phyloP scores from a whole-genome alignment of 202 grass and related monocot species.

The Panicum virgatum region DNA sequence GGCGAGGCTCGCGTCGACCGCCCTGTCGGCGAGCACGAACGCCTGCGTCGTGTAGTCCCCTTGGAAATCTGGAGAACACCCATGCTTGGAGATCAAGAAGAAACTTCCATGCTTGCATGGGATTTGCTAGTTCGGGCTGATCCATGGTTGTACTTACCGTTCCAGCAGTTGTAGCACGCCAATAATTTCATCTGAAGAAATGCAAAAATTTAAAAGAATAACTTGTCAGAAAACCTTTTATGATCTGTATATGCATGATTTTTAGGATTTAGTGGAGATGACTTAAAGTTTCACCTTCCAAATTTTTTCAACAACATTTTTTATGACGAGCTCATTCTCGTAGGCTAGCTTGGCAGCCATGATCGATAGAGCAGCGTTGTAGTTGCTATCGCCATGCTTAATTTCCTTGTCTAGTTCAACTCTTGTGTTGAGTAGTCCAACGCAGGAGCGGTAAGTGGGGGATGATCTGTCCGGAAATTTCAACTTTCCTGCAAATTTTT shows the following conservation, averaged over 20 bases:
- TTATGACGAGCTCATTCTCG: slow-evolving; percentile 71
- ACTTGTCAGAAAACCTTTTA: neutral
- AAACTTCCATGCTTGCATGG: neutral
- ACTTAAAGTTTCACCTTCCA: slow-evolving; percentile 61
- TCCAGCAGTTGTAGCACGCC: slow-evolving; percentile 66
- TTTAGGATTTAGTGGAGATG: neutral
- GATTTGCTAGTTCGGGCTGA: neutral
- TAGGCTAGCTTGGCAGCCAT: slow-evolving; percentile 88
- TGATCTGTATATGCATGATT: too few relatives aligned
- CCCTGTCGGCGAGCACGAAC: slow-evolving; percentile 65
- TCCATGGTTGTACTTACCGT: slow-evolving; percentile 46
- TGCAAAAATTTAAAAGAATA: neutral
- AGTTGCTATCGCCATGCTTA: slow-evolving; percentile 45
- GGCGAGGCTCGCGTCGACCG: slow-evolving; percentile 53
- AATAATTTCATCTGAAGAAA: slow-evolving; percentile 69
- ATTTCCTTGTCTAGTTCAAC: slow-evolving; percentile 68
- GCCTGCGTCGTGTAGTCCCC: slow-evolving; percentile 53
- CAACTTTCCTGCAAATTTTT: slow-evolving; percentile 56
- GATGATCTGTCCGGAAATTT: slow-evolving; percentile 50
- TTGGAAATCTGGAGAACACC: slow-evolving; percentile 47
- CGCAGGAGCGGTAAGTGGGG: slow-evolving; percentile 45
- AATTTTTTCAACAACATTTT: slow-evolving; percentile 39
- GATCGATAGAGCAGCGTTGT: slow-evolving; percentile 69
- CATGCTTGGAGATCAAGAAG: neutral
- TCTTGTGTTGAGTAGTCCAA: slow-evolving; percentile 65